Conservation (phyloP, 1,139 yeast species). For the Lodderomyces jiufengensis region DNA sequence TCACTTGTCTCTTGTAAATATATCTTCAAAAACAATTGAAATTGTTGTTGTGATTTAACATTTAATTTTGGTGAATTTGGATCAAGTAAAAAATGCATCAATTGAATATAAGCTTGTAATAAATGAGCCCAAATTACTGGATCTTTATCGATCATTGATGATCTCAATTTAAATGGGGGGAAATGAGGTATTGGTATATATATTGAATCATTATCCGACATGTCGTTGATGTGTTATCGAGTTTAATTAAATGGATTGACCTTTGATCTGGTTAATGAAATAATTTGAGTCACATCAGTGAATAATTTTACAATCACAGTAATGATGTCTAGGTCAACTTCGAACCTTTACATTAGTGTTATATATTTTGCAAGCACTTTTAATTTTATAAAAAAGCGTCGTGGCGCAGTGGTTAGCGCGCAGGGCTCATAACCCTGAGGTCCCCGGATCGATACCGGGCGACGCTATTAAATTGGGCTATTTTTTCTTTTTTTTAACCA, state of each 20-base stretch:
- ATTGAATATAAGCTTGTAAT: conserved; percentile 55
- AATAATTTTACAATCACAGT: too few relatives aligned
- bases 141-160: conserved; percentile 72
- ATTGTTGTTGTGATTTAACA: conserved; percentile 54
- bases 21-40: conserved; percentile 51
- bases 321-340: too few relatives aligned
- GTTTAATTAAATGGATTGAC: too few relatives aligned
- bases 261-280: too few relatives aligned
- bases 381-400: conserved; percentile 43
- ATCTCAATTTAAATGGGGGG: conserved; percentile 70
- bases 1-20: conserved; percentile 58
- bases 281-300: too few relatives aligned
- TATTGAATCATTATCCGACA: conserved; percentile 1
- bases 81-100: conserved; percentile 44
- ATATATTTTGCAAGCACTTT: too few relatives aligned
- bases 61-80: conserved; percentile 35
- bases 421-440: conserved; percentile 99
- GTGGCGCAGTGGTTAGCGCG: conserved; percentile 99
- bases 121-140: conserved; percentile 80
- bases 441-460: conserved; percentile 99
- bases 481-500: conserved; percentile 16
- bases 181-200: conserved; percentile 57
- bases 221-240: too few relatives aligned
- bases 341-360: too few relatives aligned
- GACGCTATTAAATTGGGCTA: conserved; percentile 58